A percentile compares a stretch with the other conserved stretches of the same genome.
These are phyloP conservation scores for Fusarium haematococcum DNA, from an alignment of 2,329 filamentous ascomycete species.

Conservation along the genomic window DNA sequence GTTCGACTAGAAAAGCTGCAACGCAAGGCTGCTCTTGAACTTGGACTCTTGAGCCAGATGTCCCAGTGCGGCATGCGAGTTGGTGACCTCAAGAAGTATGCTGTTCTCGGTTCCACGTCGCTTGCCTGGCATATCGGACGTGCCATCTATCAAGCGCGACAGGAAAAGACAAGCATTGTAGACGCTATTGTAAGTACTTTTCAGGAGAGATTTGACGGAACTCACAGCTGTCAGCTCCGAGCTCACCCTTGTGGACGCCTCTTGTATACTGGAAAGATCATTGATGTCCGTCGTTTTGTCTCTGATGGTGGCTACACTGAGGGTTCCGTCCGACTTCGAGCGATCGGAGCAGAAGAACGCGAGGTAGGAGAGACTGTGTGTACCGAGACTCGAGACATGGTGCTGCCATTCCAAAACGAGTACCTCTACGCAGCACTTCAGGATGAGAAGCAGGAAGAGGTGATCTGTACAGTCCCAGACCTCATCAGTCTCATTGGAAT, in stretches of 20 bases:
- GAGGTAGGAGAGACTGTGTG: background rate
- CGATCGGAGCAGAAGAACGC: background rate
- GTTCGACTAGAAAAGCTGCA: background rate
- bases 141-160: background rate
- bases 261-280: background rate
- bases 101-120: background rate
- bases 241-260: background rate
- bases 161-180: background rate
- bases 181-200: background rate
- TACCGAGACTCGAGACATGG: background rate
- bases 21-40: background rate
- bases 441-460: background rate
- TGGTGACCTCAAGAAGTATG: background rate
- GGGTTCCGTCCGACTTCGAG: background rate
- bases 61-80: background rate
- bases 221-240: background rate
- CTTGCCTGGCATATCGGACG: background rate
- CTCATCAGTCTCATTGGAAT: background rate
- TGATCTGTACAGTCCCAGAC: background rate
- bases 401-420: conserved; percentile 1
- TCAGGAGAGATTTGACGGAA: background rate
- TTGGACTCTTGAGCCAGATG: background rate
- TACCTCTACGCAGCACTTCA: background rate
- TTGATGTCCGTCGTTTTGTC: background rate
- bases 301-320: background rate